These are phyloP conservation scores for Neopestalotiopsis sp. DNA, from an alignment of 2,329 filamentous ascomycete species.

Conservation along the genomic window DNA sequence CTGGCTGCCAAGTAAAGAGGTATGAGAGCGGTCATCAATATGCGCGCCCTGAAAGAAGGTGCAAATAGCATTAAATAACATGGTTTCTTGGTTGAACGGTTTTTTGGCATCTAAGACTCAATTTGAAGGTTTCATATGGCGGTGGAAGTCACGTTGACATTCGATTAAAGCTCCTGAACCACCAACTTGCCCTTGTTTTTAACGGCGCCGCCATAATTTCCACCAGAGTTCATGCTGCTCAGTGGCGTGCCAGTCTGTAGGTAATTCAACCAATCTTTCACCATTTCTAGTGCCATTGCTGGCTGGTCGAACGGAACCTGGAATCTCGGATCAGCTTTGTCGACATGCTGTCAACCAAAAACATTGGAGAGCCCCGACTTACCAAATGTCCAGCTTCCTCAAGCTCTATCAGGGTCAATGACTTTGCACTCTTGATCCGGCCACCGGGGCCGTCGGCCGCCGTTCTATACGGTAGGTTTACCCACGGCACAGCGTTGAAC, in stretches of 20 bases:
- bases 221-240: background rate
- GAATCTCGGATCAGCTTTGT: background rate
- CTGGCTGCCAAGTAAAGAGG: too few relatives aligned
- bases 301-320: background rate
- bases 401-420: background rate
- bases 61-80: too few relatives aligned
- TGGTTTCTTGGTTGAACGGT: too few relatives aligned
- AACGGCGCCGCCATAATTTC: background rate
- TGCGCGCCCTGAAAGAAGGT: too few relatives aligned
- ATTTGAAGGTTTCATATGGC: too few relatives aligned
- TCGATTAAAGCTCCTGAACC: background rate
- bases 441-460: background rate
- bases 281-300: background rate
- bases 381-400: background rate
- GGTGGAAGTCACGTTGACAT: too few relatives aligned
- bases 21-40: too few relatives aligned
- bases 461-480: background rate
- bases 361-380: background rate
- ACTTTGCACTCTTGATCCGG: background rate
- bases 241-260: background rate
- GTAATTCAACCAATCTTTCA: background rate
- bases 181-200: background rate
- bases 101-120: too few relatives aligned
- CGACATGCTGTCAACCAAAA: background rate
- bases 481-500: background rate